Evolutionary conservation across 108 stramenopile species (phyloP).

Genomic region (Cyclostephanos invisitatus): DNA sequence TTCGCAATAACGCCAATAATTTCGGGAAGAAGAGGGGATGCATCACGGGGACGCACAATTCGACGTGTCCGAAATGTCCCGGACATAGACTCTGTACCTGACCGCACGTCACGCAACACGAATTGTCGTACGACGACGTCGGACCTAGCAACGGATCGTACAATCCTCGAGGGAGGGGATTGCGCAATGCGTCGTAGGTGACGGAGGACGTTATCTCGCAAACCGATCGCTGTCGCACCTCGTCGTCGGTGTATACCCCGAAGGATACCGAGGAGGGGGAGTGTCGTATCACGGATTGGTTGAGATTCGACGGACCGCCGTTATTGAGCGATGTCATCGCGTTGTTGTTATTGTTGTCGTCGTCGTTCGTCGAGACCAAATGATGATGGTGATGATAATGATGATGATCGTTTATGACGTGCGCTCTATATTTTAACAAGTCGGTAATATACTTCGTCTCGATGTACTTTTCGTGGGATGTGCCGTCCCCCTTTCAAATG

Average conservation of each 20-base stretch:
- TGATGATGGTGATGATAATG: too few relatives aligned
- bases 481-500: too few relatives aligned
- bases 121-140: slow-evolving; percentile 34
- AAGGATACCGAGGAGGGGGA: slow-evolving; percentile 44
- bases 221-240: slow-evolving; percentile 85
- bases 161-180: slow-evolving; percentile 86
- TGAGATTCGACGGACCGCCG: slow-evolving; percentile 26
- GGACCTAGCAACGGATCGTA: slow-evolving; percentile 96
- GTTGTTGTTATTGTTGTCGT: too few relatives aligned
- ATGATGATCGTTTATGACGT: too few relatives aligned
- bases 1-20: slow-evolving; percentile 77
- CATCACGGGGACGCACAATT: slow-evolving; percentile 95
- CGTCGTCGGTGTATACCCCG: slow-evolving; percentile 88
- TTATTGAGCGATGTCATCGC: too few relatives aligned
- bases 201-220: slow-evolving; percentile 87
- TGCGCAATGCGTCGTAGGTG: slow-evolving; percentile 84
- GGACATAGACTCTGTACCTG: slow-evolving; percentile 80
- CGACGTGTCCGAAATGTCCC: slow-evolving; percentile 97
- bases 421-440: too few relatives aligned
- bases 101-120: slow-evolving; percentile 92
- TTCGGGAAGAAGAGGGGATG: slow-evolving; percentile 89
- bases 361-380: too few relatives aligned
- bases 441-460: too few relatives aligned
- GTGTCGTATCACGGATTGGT: slow-evolving; percentile 41
- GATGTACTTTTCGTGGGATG: too few relatives aligned